A percentile compares a stretch with the other conserved stretches of the same genome.
phyloP scores from a whole-genome alignment of 352 stramenopile genomes.

The Phytophthora uliginosa region DNA sequence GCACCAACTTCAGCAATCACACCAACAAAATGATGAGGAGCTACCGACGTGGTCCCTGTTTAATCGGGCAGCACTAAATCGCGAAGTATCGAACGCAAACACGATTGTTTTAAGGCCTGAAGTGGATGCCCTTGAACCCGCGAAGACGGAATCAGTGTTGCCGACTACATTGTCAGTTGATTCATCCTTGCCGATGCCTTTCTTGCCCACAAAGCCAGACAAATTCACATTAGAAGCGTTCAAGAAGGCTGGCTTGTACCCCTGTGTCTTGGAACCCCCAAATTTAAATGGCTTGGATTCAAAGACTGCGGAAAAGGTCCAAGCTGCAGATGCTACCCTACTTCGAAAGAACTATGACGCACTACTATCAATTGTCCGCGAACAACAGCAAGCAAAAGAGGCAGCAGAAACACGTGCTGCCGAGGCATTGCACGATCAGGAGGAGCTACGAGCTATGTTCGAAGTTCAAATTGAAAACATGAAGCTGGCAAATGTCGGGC shows the following conservation, averaged over 20 bases:
- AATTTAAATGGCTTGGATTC: slow-evolving; percentile 69
- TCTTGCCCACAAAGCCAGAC: slow-evolving; percentile 4
- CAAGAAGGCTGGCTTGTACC: slow-evolving; percentile 38
- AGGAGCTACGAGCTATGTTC: slow-evolving; percentile 63
- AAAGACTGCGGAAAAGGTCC: slow-evolving; percentile 56
- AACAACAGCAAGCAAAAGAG: slow-evolving; percentile 76
- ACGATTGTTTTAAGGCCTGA: background rate
- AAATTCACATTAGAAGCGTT: slow-evolving; percentile 21
- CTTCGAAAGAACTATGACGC: slow-evolving; percentile 86
- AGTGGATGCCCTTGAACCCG: background rate
- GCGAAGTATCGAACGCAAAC: background rate
- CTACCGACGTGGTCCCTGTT: background rate
- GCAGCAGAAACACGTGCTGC: slow-evolving; percentile 50
- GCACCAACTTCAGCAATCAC: slow-evolving; percentile 8
- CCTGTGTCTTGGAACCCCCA: slow-evolving; percentile 43
- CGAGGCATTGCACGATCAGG: slow-evolving; percentile 59
- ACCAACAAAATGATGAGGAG: slow-evolving; percentile 11
- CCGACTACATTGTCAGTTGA: background rate
- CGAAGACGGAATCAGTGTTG: background rate
- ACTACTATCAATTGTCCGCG: slow-evolving; percentile 77
- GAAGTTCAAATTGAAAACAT: slow-evolving; percentile 85
- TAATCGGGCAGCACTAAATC: slow-evolving; percentile 5
- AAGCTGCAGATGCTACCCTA: slow-evolving; percentile 67
- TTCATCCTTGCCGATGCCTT: background rate
- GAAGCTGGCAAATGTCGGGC: slow-evolving; percentile 68